Evolutionary conservation across 2,329 filamentous ascomycete species (phyloP).

Genomic region (Penicillium polonicum): DNA sequence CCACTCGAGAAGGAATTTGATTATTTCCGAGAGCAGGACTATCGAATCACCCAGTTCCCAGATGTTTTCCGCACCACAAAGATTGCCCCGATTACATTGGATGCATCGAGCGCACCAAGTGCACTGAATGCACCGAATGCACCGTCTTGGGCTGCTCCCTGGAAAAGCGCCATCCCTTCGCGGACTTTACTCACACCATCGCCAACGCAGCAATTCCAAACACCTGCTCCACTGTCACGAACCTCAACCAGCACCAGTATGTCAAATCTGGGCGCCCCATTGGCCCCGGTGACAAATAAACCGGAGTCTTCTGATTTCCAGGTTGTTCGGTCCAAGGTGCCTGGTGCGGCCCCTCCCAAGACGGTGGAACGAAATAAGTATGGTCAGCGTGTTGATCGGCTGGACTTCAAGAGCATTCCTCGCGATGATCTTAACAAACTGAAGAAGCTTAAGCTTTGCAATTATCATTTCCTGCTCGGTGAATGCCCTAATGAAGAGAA

Average conservation of each 20-base stretch:
- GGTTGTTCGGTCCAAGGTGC: constrained; percentile 38
- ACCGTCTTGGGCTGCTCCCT: constrained; percentile 33
- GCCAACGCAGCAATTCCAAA: constrained; percentile 33
- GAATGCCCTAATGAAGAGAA: constrained; percentile 55
- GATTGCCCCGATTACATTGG: constrained; percentile 27
- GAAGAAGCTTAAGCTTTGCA: constrained; percentile 64
- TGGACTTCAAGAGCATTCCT: constrained; percentile 51
- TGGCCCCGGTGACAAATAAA: constrained; percentile 37
- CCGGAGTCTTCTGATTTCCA: constrained; percentile 41
- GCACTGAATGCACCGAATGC: constrained; percentile 23
- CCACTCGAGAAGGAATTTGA: constrained; percentile 56
- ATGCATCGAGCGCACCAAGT: background rate
- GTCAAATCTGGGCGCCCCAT: constrained; percentile 34
- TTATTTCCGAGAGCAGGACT: constrained; percentile 45
- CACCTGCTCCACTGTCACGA: constrained; percentile 31
- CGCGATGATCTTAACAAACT: constrained; percentile 58
- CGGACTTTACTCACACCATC: constrained; percentile 37
- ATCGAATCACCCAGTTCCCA: constrained; percentile 51
- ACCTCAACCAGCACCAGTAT: constrained; percentile 43
- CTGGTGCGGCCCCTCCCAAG: constrained; percentile 29
- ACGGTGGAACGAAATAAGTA: constrained; percentile 56
- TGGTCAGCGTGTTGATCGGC: constrained; percentile 60
- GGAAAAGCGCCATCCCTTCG: constrained; percentile 33
- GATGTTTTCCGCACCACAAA: constrained; percentile 56
- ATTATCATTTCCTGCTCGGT: constrained; percentile 58